Evolutionary conservation across 441 rosid genomes (phyloP).

Genomic region (Capsella rubella): DNA sequence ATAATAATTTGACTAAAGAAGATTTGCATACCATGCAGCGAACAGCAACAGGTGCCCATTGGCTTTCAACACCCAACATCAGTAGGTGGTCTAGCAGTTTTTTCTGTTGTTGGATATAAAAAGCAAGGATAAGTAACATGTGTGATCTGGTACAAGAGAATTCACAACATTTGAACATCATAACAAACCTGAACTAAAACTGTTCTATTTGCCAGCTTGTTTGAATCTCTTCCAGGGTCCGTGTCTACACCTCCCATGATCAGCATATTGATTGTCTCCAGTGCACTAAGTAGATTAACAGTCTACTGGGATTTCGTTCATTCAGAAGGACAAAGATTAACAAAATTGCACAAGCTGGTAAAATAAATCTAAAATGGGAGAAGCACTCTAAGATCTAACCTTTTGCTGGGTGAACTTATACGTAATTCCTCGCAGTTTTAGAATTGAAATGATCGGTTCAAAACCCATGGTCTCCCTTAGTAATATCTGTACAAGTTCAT

Average conservation of each 20-base stretch:
- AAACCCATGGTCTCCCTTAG: slow-evolving; percentile 94
- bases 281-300: slow-evolving; percentile 81
- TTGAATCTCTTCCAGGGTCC: slow-evolving; percentile 76
- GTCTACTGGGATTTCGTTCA: slow-evolving; percentile 90
- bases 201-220: slow-evolving; percentile 80
- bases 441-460: slow-evolving; percentile 75
- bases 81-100: slow-evolving; percentile 83
- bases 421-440: slow-evolving; percentile 79
- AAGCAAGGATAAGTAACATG: slow-evolving; percentile 36
- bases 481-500: slow-evolving; percentile 59
- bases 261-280: slow-evolving; percentile 88
- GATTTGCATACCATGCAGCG: slow-evolving; percentile 78
- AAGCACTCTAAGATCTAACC: slow-evolving; percentile 72
- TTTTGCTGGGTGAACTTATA: slow-evolving; percentile 95
- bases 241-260: slow-evolving; percentile 72
- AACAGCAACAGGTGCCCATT: slow-evolving; percentile 92
- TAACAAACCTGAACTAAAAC: slow-evolving; percentile 85
- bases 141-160: slow-evolving; percentile 4
- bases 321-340: slow-evolving; percentile 48
- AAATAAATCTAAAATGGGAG: neutral
- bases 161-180: slow-evolving; percentile 8
- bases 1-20: slow-evolving; percentile 17
- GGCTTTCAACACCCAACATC: slow-evolving; percentile 93
- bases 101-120: slow-evolving; percentile 58
- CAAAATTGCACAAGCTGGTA: slow-evolving; percentile 51